Base-by-base conservation (phyloP, 768 basidiomycete genomes). In the Mycena rebaudengoi region DNA sequence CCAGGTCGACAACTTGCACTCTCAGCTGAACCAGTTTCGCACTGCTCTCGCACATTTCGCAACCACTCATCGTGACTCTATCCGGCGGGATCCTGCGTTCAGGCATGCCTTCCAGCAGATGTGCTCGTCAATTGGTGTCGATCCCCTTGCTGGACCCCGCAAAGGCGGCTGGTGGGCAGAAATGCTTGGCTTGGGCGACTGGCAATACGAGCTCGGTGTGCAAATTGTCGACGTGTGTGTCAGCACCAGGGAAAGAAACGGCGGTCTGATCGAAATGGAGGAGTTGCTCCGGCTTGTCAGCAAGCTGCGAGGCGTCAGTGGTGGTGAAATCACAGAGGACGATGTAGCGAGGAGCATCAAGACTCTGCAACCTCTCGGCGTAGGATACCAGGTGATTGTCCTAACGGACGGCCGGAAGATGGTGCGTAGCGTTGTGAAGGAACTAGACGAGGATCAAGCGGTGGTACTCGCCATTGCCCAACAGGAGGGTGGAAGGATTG, bases 151-250 rank as follows among this genome's bases (percentile, higher is more conserved):
- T 2, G 95, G 94, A 0, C 91, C 93, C 1, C 80, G 91, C 40
- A 88, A 88, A 70, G 93, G 92, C 35, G 94, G 95, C 2, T 93
- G 94, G 88, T 98, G 95, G 94, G 90, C 91, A 3, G 95, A 96
- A 73, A 80, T 95, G 71, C 85, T 96, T 33, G 91, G 90, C 8
- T 77, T 98, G 55, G 90, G 94, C 16, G 98, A 99, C 74, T 99
- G 96, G 95, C 92, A 96, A 70, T 92, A 94, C 73, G 96, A 98
- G 71, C 86, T 99, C 7, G 95, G 95, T 11, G 95, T 98, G 37
- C 97, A 97, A 79, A 92, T 97, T 64, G 94, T 98, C 51, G 95
- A 95, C 73, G 85, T 96, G 41, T 96, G 94, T 70, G 91, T 96
- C 44, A 91, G 87, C 79, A 96, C 93, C 16, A 83, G 95, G 59